These are phyloP conservation scores for Mucor indicus DNA, from an alignment of 371 early-diverging fungal species.

Conservation along the genomic window DNA sequence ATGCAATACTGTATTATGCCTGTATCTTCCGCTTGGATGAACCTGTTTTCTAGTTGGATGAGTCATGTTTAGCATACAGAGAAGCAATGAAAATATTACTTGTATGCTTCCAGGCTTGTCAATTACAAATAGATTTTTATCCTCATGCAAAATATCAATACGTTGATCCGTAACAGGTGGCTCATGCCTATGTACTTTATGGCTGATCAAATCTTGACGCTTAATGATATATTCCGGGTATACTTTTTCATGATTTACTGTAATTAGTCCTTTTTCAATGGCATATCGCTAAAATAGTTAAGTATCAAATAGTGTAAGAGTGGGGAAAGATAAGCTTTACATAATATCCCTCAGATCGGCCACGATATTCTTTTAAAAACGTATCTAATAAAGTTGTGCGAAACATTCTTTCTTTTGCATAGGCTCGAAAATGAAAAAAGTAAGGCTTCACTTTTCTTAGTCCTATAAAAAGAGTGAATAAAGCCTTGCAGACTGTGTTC, in stretches of 20 bases:
- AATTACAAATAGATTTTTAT: slow-evolving; percentile 72
- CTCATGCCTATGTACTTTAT: slow-evolving; percentile 92
- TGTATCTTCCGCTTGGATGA: slow-evolving; percentile 78
- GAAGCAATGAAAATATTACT: slow-evolving; percentile 14
- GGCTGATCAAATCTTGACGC: slow-evolving; percentile 76
- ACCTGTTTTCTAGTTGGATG: no score
- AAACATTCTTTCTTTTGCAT: slow-evolving; percentile 93
- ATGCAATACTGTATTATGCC: slow-evolving; percentile 81
- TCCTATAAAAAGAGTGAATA: slow-evolving; percentile 31
- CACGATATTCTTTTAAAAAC: slow-evolving; percentile 84
- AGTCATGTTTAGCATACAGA: no score
- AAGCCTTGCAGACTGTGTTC: background rate
- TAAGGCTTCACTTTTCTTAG: slow-evolving; percentile 84
- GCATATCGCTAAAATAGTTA: slow-evolving; percentile 55
- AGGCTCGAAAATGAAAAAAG: slow-evolving; percentile 72
- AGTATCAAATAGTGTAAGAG: background rate
- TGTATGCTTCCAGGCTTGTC: slow-evolving; percentile 92
- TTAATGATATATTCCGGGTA: slow-evolving; percentile 51
- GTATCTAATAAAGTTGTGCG: slow-evolving; percentile 70
- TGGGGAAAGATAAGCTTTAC: slow-evolving; percentile 35
- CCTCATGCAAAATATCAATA: slow-evolving; percentile 60
- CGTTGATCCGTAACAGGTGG: slow-evolving; percentile 78
- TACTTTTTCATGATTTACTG: slow-evolving; percentile 66
- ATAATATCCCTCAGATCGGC: slow-evolving; percentile 79
- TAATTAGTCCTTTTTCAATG: slow-evolving; percentile 76